Conservation (phyloP, 345 rosid species). For the Gossypium ekmanianum region DNA sequence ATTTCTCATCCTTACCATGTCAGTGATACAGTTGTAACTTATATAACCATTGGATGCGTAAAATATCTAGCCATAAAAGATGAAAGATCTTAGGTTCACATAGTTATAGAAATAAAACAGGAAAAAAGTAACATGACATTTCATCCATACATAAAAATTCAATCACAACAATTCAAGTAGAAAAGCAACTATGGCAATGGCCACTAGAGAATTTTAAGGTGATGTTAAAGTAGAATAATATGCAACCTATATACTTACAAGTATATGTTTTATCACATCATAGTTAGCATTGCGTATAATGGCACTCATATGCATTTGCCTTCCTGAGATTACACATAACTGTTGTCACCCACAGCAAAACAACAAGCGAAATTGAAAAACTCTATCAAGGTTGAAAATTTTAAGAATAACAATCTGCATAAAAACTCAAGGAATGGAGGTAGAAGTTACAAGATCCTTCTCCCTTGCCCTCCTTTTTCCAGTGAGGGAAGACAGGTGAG, state of each 20-base stretch:
- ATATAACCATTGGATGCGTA: too few species aligned
- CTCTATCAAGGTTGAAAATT: neutral
- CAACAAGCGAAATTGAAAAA: neutral
- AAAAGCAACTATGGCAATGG: neutral
- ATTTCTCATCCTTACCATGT: too few species aligned
- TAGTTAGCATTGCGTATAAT: slow-evolving; percentile 62
- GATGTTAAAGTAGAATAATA: neutral
- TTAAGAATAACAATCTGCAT: neutral
- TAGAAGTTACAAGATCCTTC: neutral
- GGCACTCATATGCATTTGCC: slow-evolving; percentile 55
- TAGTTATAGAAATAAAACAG: slow-evolving; percentile 19
- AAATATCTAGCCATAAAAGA: too few species aligned
- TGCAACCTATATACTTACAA: slow-evolving; percentile 44
- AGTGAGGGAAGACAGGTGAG: neutral
- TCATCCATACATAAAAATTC: neutral
- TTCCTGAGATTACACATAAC: slow-evolving; percentile 44
- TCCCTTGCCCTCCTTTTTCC: neutral
- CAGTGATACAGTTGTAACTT: too few species aligned
- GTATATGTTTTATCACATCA: slow-evolving; percentile 57
- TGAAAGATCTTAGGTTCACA: too few species aligned
- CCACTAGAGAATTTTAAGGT: neutral
- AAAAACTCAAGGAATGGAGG: neutral
- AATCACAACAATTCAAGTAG: neutral
- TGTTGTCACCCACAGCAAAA: slow-evolving; percentile 12
- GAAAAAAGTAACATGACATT: neutral